Evolutionary conservation across 176 grass and related monocot species (phyloP), one percentile per base, ranked within the genome.

Genomic region (Chloris gayana): DNA sequence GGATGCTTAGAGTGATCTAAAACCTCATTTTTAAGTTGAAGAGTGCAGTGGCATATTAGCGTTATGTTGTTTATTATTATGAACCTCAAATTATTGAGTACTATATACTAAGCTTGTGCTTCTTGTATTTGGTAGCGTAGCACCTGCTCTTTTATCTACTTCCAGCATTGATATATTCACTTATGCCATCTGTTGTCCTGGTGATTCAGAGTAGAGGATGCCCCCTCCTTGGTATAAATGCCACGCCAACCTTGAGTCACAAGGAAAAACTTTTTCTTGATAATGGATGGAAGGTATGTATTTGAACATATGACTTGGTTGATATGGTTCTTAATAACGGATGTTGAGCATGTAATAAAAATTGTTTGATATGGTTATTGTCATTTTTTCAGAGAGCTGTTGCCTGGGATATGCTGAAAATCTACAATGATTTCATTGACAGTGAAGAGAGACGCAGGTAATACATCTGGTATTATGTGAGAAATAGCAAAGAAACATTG

Each of bases 341-440:
- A 32, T 62, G 47, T 8, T 19, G 7, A 42, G 51, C 78, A 76
- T 77, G 67, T 41, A 5, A 38, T 0, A 47, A n/a, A 10, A 49
- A 53, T 19, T 65, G 25, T 17, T 74, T 61, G 62, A 21, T 57
- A 2, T 11, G 29, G 49, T 49, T 66, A 65, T 53, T 11, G 22
- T 81, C 31, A 30, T 10, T 77, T 87, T 76, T 86, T 35, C 84
- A 94, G 95, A 94, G 85, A 61, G 65, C 92, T 82, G 90, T 87
- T 87, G 90, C 90, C 14, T 82, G 95, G 92, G 92, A 98, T 82
- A 98, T 98, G 92, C 86, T 98, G 78, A 92, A 15, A 87, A 94
- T 98, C 75, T 98, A 98, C 49, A 92, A 93, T 79, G 95, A 93
- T 83, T 98, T 93, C 58, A 89, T 98, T 24, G 92, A 98, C 34